These are phyloP conservation scores for Colletotrichum sp. DNA, from an alignment of 2,329 filamentous ascomycete species.

Conservation along the genomic window DNA sequence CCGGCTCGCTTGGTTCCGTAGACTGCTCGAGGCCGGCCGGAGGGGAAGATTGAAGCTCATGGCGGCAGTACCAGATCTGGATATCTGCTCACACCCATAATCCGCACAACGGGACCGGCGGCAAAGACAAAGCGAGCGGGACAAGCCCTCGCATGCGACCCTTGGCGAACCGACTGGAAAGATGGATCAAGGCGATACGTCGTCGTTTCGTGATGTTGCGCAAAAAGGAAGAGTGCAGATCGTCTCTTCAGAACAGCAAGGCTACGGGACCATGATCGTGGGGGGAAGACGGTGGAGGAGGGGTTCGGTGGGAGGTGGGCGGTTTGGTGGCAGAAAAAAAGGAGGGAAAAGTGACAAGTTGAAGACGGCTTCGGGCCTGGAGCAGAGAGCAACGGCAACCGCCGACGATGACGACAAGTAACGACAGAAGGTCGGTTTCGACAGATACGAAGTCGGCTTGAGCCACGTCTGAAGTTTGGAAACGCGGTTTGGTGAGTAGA, in stretches of 20 bases:
- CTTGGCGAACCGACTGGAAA: not conserved
- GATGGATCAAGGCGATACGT: not conserved
- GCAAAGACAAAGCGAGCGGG: conserved; percentile 8
- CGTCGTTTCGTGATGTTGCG: not conserved
- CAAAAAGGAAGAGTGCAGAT: not conserved
- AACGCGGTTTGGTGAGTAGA: not conserved
- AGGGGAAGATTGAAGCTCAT: conserved; percentile 60
- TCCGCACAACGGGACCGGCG: not conserved
- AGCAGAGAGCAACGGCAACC: not conserved
- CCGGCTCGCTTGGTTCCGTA: conserved; percentile 59
- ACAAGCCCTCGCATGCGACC: conserved; percentile 8
- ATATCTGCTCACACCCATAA: conserved; percentile 19
- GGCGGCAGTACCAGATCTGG: conserved; percentile 24
- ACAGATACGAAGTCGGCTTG: not conserved
- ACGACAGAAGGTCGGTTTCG: not conserved
- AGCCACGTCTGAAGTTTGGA: conserved; percentile 10
- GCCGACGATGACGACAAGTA: conserved; percentile 11
- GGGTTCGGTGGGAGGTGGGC: conserved; percentile 9
- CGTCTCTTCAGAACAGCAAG: conserved; percentile 17
- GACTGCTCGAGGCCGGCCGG: conserved; percentile 50
- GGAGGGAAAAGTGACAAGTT: conserved; percentile 14
- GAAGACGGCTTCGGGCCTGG: not conserved
- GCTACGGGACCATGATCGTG: conserved; percentile 20
- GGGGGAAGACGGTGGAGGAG: conserved; percentile 13
- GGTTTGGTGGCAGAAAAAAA: conserved; percentile 10